Base-by-base conservation (phyloP, 169 alveolate species). In the Babesia sp. region DNA sequence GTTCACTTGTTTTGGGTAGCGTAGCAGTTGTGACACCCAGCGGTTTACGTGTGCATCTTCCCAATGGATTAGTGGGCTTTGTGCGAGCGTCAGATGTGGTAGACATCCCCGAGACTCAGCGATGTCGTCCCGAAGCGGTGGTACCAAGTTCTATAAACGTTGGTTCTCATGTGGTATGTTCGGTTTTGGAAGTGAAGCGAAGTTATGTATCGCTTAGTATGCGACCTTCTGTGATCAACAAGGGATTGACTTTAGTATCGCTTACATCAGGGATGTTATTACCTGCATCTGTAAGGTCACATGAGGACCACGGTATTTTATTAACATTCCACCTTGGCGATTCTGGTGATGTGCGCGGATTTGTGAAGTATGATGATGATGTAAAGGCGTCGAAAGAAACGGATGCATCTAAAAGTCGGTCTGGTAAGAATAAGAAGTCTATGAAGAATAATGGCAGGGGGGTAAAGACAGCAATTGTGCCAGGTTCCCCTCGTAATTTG, bases 151-250 rank as follows among this genome's bases (percentile, higher is more conserved):
- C 83, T 0, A 26, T 79, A 42, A 58, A 34, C 29, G 70, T 81
- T 3, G 89, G 89, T 18, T 71, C 85, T 11, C 71, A 64, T 50
- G 89, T 81, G 16, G 72, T 81, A n/a, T 41, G 76, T 37, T 69
- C 73, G 61, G 87, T 79, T 16, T 50, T 79, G 50, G 82, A 79
- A 54, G 89, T 72, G 37, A 67, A 72, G 41, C 53, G 53, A n/a
- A 50, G 72, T 16, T 63, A 31, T 45, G 39, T 46, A 9, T n/a
- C 68, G 11, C 56, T 81, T 22, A 71, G 76, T 20, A 51, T 81
- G 71, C 71, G 67, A 33, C 89, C 89, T n/a, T 71, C 84, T 8
- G 71, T 71, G 18, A 61, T 81, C n/a, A 81, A 81, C 68, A 61
- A 53, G 36, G 70, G 72, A 0, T 48, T 81, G n/a, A 36, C 70